These are phyloP conservation scores for Globisporangium carolinianum DNA, from an alignment of 352 stramenopile species.

Conservation along the genomic window DNA sequence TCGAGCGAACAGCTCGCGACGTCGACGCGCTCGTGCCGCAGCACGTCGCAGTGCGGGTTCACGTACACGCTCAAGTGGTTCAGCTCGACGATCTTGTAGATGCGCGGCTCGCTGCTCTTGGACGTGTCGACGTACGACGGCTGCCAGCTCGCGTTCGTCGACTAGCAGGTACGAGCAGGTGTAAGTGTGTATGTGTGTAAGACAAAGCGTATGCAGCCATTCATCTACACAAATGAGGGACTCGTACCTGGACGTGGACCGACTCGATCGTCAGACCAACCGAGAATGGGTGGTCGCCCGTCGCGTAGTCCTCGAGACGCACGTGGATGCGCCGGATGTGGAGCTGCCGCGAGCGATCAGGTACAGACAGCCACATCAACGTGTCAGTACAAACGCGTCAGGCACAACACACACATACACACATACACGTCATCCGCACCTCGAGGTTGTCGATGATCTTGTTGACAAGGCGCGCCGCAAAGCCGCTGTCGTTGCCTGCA, in stretches of 20 bases:
- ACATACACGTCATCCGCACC: constrained; percentile 15
- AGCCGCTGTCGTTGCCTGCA: constrained; percentile 43
- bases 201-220: background rate
- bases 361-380: too few relatives aligned
- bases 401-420: background rate
- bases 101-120: constrained; percentile 77
- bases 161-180: constrained; percentile 26
- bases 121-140: constrained; percentile 74
- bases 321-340: constrained; percentile 84
- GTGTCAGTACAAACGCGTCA: too few relatives aligned
- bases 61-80: constrained; percentile 86
- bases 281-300: constrained; percentile 77
- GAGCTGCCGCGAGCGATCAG: constrained; percentile 23
- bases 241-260: constrained; percentile 57
- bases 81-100: constrained; percentile 86
- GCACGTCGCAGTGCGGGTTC: constrained; percentile 69
- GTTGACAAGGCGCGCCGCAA: constrained; percentile 70
- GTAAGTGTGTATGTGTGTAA: background rate
- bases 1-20: constrained; percentile 69
- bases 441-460: constrained; percentile 89
- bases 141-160: constrained; percentile 84
- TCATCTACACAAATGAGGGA: background rate
- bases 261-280: constrained; percentile 80
- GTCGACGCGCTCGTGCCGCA: constrained; percentile 45
- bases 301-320: constrained; percentile 67